A percentile compares a stretch with the other conserved stretches of the same genome.
Conservation (phyloP, 805 yeast genomes). For the Spathaspora boniae region DNA sequence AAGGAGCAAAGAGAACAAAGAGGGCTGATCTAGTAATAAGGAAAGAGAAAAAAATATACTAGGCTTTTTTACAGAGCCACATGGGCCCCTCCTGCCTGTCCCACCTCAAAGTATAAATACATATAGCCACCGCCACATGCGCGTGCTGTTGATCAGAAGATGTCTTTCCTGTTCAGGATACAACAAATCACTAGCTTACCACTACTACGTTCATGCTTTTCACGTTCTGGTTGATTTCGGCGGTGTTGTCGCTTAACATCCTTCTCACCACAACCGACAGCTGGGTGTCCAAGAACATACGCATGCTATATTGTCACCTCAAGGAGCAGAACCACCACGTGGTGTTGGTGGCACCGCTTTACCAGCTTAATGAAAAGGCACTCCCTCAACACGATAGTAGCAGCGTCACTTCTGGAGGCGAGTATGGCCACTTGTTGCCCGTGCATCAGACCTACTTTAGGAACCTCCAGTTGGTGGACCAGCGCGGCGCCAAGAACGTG, state of each 20-base stretch:
- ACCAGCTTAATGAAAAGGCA: conserved; percentile 12
- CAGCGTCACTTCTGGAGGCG: conserved; percentile 25
- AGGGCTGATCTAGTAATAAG: too few relatives aligned
- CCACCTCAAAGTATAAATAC: too few relatives aligned
- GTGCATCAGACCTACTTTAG: conserved; percentile 28
- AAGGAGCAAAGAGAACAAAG: too few relatives aligned
- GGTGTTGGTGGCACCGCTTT: conserved; percentile 28
- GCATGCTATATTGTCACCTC: conserved; percentile 26
- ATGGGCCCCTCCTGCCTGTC: too few relatives aligned
- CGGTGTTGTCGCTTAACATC: conserved; percentile 21
- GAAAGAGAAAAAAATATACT: too few relatives aligned
- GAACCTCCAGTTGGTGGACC: conserved; percentile 10
- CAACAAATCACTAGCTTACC: too few relatives aligned
- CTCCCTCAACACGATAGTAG: not conserved
- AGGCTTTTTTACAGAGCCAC: too few relatives aligned
- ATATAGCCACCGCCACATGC: too few relatives aligned
- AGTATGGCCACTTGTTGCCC: conserved; percentile 30
- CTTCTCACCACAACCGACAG: conserved; percentile 31
- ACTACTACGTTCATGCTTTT: too few relatives aligned
- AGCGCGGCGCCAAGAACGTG: conserved; percentile 19
- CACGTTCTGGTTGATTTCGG: conserved; percentile 7
- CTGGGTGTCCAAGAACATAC: conserved; percentile 35
- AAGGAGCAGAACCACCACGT: conserved; percentile 28
- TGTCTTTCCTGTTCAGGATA: too few relatives aligned
- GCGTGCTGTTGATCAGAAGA: too few relatives aligned